Evolutionary conservation across 2,329 filamentous ascomycete genomes (phyloP).

Genomic region (Fusarium brachygibbosum): DNA sequence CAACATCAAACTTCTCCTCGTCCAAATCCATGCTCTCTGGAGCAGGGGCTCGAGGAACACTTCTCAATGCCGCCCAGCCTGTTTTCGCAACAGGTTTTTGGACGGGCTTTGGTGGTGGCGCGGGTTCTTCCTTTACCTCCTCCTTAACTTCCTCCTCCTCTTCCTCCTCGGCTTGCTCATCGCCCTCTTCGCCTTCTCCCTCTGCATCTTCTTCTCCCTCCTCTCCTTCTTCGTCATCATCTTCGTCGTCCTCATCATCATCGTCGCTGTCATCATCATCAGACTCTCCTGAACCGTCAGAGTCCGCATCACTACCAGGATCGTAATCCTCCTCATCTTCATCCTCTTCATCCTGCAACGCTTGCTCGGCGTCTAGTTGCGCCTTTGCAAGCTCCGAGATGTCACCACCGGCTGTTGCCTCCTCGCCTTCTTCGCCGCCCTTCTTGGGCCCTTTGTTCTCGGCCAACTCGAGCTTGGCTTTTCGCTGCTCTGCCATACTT

Average conservation of each 20-base stretch:
- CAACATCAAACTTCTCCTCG: slow-evolving; percentile 53
- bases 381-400: slow-evolving; percentile 65
- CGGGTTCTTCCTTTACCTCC: slow-evolving; percentile 20
- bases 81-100: slow-evolving; percentile 44
- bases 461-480: slow-evolving; percentile 72
- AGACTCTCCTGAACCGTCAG: slow-evolving; percentile 69
- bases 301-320: slow-evolving; percentile 71
- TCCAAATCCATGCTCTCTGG: slow-evolving; percentile 52
- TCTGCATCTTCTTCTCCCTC: slow-evolving; percentile 49
- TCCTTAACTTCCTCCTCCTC: slow-evolving; percentile 41
- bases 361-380: slow-evolving; percentile 65
- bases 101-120: slow-evolving; percentile 16
- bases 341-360: slow-evolving; percentile 71
- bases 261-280: slow-evolving; percentile 63
- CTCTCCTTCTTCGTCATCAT: slow-evolving; percentile 54
- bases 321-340: slow-evolving; percentile 77
- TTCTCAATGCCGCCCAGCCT: slow-evolving; percentile 52
- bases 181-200: slow-evolving; percentile 42
- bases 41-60: slow-evolving; percentile 36
- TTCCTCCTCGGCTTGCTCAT: slow-evolving; percentile 39
- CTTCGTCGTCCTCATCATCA: slow-evolving; percentile 57
- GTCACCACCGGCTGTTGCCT: slow-evolving; percentile 54
- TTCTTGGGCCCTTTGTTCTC: slow-evolving; percentile 69
- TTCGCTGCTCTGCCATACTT: slow-evolving; percentile 76
- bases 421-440: slow-evolving; percentile 57